Evolutionary conservation across 768 basidiomycete species (phyloP).

Genomic region (Phaeotremella fagi): DNA sequence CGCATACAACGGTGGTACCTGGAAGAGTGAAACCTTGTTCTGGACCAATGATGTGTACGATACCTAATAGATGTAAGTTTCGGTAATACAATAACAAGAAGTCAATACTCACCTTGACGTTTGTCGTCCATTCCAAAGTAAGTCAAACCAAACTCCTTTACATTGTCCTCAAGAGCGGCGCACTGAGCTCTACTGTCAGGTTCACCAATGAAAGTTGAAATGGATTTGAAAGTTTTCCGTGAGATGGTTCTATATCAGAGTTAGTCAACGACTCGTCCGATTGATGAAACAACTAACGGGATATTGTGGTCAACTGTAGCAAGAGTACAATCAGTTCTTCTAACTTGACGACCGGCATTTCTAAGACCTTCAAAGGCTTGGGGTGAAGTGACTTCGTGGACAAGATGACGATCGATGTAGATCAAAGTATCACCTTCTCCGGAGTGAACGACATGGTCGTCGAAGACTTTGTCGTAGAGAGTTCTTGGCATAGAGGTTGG

Average conservation of each 20-base stretch:
- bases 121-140: conserved; percentile 88
- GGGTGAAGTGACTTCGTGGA: conserved; percentile 91
- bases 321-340: conserved; percentile 80
- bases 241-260: conserved; percentile 58
- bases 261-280: neutral
- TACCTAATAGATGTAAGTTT: conserved; percentile 53
- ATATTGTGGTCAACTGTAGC: conserved; percentile 86
- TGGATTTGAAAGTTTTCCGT: conserved; percentile 67
- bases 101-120: conserved; percentile 72
- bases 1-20: conserved; percentile 63
- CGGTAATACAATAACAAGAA: conserved; percentile 6
- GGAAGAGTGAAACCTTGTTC: conserved; percentile 82
- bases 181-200: conserved; percentile 82
- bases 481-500: conserved; percentile 68
- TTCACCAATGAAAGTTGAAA: conserved; percentile 71
- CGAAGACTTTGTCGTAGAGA: conserved; percentile 96
- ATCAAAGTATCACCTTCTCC: conserved; percentile 49
- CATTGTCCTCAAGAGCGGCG: conserved; percentile 76
- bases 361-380: conserved; percentile 86
- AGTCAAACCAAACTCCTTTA: conserved; percentile 83
- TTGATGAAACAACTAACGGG: conserved; percentile 56
- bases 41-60: conserved; percentile 84
- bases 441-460: conserved; percentile 82
- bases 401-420: conserved; percentile 57
- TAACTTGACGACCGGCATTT: conserved; percentile 69